Evolutionary conservation across 495 filamentous ascomycete genomes (phyloP).

Genomic region (Aspergillus nanangensis): DNA sequence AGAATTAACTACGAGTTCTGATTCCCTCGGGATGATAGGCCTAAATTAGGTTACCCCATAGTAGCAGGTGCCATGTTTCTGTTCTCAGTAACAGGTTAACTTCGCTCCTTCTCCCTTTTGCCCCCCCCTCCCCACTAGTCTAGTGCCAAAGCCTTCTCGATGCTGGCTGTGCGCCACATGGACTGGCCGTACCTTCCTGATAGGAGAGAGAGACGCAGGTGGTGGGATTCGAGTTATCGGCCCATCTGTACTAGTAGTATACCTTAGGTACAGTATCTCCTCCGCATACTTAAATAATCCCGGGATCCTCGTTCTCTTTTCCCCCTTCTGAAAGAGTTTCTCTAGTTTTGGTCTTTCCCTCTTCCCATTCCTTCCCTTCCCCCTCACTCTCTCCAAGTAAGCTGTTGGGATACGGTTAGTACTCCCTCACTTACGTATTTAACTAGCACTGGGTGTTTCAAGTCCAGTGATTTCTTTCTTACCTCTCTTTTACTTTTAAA

Average conservation of each 20-base stretch:
- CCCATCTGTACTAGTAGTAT: not conserved
- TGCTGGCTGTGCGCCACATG: constrained; percentile 1
- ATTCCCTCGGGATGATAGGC: not conserved
- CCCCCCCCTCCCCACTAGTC: not conserved
- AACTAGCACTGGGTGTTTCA: too few species aligned
- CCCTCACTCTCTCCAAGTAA: too few species aligned
- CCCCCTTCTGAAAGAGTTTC: too few species aligned
- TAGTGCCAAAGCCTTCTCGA: not conserved
- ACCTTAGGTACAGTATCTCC: too few species aligned
- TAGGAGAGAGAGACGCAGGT: not conserved
- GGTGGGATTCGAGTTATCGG: not conserved
- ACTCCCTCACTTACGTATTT: too few species aligned
- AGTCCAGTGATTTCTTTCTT: too few species aligned
- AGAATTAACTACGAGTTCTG: not conserved
- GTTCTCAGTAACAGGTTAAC: not conserved
- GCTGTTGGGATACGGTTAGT: too few species aligned
- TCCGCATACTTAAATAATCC: too few species aligned
- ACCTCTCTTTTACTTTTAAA: not conserved
- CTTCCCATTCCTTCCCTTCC: too few species aligned
- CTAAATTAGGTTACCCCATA: not conserved
- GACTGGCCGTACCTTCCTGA: not conserved
- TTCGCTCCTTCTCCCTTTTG: constrained; percentile 1
- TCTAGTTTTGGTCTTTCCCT: too few species aligned
- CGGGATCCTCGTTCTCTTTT: too few species aligned
- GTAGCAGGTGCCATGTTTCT: not conserved